Evolutionary conservation across 2,329 filamentous ascomycete species (phyloP).

Genomic region (Allantophomopsis lycopodina): DNA sequence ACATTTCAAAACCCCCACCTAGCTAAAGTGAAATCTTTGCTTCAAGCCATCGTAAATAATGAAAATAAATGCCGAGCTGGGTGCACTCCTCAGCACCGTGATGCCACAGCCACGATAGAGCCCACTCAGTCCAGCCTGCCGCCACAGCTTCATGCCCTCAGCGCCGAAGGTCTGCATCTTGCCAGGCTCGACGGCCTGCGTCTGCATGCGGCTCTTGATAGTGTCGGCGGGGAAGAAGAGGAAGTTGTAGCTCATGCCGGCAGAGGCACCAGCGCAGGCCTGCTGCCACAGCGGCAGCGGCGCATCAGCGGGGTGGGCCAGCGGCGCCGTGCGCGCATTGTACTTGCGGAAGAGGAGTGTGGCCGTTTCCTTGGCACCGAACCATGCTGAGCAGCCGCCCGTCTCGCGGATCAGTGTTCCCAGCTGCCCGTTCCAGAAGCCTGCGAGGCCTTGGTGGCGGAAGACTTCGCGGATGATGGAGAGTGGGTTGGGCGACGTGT

Average conservation of each 20-base stretch:
- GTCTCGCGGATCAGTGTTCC: slow-evolving; percentile 91
- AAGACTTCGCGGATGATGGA: slow-evolving; percentile 69
- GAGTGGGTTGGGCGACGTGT: slow-evolving; percentile 45
- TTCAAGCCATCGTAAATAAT: slow-evolving; percentile 86
- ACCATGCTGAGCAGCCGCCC: slow-evolving; percentile 89
- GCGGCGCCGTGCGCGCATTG: slow-evolving; percentile 20
- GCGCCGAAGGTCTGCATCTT: slow-evolving; percentile 50
- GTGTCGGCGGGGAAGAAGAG: slow-evolving; percentile 96
- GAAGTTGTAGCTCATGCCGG: slow-evolving; percentile 93
- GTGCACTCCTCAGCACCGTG: slow-evolving; percentile 74
- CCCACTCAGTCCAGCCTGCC: slow-evolving; percentile 65
- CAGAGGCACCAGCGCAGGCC: slow-evolving; percentile 72
- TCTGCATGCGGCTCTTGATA: slow-evolving; percentile 96
- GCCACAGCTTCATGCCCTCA: slow-evolving; percentile 65
- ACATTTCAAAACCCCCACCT: background rate
- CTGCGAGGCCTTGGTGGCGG: slow-evolving; percentile 64
- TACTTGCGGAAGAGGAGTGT: slow-evolving; percentile 53
- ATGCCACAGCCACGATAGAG: slow-evolving; percentile 93
- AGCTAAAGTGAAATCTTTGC: slow-evolving; percentile 42
- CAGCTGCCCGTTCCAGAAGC: slow-evolving; percentile 92
- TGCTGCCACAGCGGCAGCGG: slow-evolving; percentile 74
- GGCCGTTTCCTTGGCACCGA: slow-evolving; percentile 76
- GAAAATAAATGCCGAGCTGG: slow-evolving; percentile 97
- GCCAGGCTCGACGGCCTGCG: slow-evolving; percentile 44
- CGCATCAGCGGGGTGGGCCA: slow-evolving; percentile 13